These are phyloP conservation scores for Lactifluus echinatus DNA, from an alignment of 768 basidiomycete species.

Conservation along the genomic window DNA sequence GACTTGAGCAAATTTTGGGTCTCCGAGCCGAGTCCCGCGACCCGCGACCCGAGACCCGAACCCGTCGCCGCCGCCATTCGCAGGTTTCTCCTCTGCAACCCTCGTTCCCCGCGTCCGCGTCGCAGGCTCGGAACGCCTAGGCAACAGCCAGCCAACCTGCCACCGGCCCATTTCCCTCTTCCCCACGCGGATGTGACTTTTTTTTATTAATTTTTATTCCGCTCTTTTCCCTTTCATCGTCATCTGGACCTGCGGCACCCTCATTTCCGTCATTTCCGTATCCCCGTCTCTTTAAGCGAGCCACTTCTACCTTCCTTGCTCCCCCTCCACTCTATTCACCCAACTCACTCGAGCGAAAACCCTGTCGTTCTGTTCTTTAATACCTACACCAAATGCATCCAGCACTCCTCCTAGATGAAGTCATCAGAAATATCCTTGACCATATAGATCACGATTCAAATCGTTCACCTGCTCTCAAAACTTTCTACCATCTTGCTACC, in stretches of 20 bases:
- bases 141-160: slow-evolving; percentile 2
- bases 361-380: neutral
- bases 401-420: slow-evolving; percentile 20
- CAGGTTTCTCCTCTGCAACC: neutral
- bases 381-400: slow-evolving; percentile 18
- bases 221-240: neutral
- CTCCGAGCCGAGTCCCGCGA: too few relatives aligned
- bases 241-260: neutral
- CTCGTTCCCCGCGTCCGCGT: slow-evolving; percentile 10
- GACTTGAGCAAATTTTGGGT: neutral
- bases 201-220: neutral
- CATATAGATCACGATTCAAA: slow-evolving; percentile 13
- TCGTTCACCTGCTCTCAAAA: slow-evolving; percentile 2
- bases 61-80: too few relatives aligned
- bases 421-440: slow-evolving; percentile 18
- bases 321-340: neutral
- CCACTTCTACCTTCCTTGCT: neutral
- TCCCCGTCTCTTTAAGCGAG: neutral
- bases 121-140: slow-evolving; percentile 1
- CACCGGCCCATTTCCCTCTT: neutral
- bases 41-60: too few relatives aligned
- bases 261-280: neutral
- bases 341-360: neutral
- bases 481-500: slow-evolving; percentile 17
- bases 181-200: neutral